Base-by-base conservation (phyloP, 768 basidiomycete genomes). In the Pleurotus ostreatus region DNA sequence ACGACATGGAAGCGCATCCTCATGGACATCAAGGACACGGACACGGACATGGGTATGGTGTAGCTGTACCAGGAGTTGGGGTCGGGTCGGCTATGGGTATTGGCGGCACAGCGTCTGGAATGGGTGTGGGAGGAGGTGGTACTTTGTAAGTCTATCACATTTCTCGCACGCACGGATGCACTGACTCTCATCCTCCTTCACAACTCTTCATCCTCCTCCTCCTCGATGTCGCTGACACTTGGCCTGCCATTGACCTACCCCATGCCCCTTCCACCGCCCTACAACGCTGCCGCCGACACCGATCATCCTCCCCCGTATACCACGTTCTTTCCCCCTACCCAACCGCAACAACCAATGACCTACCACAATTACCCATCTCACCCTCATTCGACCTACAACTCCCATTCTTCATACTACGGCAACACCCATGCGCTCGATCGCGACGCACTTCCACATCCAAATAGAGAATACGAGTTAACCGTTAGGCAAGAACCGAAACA, bases 401-500 rank as follows among this genome's bases (percentile, higher is more conserved):
- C 34, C 18, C 37, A 37, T 40, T 23, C 51, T 22, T 12, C 39
- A 6, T 38, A 49, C 26, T 38, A 26, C 48, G 48, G 23, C 48
- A 49, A n/a, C 12, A 26, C 20, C n/a, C 48, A 34, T 49, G 22
- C 16, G 15, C 46, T n/a, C n/a, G 22, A 15, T 23, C 48, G 26
- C 20, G 51, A 45, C 59, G 62, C 60, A 57, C 64, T 54, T 41
- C 43, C 46, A 26, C 43, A 30, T 43, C 46, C 59, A 37, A 57
- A 65, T 71, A 94, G 93, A 68, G 83, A 89, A 57, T 95, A 95
- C 68, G 86, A 94, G 57, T 83, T 96, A 63, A 83, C 78, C 34
- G 87, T 96, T 56, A 79, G 93, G 49, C 93, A 96, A 68, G 89
- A 96, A 70, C 94, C 94, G 2, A 92, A 94, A 70, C 92, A 94